phyloP scores from a whole-genome alignment of 78 protist species.

The Dictyostelium purpureum region DNA sequence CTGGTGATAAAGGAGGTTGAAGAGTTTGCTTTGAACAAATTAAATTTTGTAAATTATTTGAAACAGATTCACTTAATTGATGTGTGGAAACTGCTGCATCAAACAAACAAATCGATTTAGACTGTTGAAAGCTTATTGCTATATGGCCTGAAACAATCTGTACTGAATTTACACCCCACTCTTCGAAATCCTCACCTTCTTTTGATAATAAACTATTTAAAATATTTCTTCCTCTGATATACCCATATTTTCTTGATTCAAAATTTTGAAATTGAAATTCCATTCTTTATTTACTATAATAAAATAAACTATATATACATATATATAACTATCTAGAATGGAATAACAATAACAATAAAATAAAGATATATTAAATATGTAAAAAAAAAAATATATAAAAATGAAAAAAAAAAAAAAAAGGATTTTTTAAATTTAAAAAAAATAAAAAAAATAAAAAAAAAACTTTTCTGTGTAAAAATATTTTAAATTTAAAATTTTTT shows the following conservation, averaged over 20 bases:
- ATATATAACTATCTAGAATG: too few relatives aligned
- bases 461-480: too few relatives aligned
- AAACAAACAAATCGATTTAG: constrained; percentile 32
- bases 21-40: neutral
- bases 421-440: too few relatives aligned
- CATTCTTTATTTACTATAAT: too few relatives aligned
- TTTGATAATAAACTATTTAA: constrained; percentile 1
- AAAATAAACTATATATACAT: too few relatives aligned
- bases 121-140: constrained; percentile 36
- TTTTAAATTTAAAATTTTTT: too few relatives aligned
- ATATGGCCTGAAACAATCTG: constrained; percentile 46
- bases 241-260: constrained; percentile 68
- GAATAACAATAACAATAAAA: too few relatives aligned
- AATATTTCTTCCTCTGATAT: constrained; percentile 67
- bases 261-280: constrained; percentile 12
- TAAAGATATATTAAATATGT: too few relatives aligned
- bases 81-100: constrained; percentile 14
- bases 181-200: neutral
- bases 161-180: constrained; percentile 36
- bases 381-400: too few relatives aligned
- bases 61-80: constrained; percentile 14
- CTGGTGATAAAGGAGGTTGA: constrained; percentile 13
- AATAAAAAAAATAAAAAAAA: too few relatives aligned
- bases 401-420: too few relatives aligned
- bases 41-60: neutral